Evolutionary conservation across 2,329 filamentous ascomycete species (phyloP), one percentile per base, ranked within the genome.

Genomic region (Xylaria sp.): DNA sequence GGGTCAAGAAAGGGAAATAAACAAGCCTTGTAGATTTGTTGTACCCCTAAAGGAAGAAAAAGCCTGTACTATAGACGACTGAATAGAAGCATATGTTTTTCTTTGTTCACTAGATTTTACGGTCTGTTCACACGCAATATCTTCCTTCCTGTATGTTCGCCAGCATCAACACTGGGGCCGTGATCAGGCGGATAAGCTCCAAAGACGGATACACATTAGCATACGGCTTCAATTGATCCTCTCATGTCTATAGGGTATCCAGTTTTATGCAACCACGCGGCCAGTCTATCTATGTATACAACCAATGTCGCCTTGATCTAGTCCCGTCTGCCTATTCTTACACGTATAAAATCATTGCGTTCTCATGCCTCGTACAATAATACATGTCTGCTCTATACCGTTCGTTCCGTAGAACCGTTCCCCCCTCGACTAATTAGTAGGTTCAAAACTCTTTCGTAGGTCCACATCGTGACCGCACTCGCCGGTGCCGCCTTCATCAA

Each of bases 391-490:
- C 39, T 50, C 60, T 69, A 69, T 57, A 36, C 32, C 46, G 23
- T n/a, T 20, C 20, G 53, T 43, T 73, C 61, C 20, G 59, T 41
- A 50, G 41, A 67, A 25, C 79, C 78, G 61, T 77, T 74, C 50
- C 80, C 78, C 65, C 82, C 80, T 70, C 62, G 68, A 20, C 74
- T 74, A 36, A 85, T 81, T 68, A 95, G 82, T 25, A 88, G 72
- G 59, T 83, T 86, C 81, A 97, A 82, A 20, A 87, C 87, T 76
- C 90, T 84, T 82, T 97, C 94, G 80, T 97, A 97, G 1, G 93
- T 97, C 93, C 94, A 97, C 85, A 97, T 93, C 0, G 94, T 97
- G 36, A 97, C 89, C 7, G 94, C 93, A 78, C 93, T 96, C 32
- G 93, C 90, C n/a, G 96, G 96, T 25, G 95, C 96, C 36, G 95